Evolutionary conservation across 345 rosid genomes (phyloP).

Genomic region (Salix arbutifolia): DNA sequence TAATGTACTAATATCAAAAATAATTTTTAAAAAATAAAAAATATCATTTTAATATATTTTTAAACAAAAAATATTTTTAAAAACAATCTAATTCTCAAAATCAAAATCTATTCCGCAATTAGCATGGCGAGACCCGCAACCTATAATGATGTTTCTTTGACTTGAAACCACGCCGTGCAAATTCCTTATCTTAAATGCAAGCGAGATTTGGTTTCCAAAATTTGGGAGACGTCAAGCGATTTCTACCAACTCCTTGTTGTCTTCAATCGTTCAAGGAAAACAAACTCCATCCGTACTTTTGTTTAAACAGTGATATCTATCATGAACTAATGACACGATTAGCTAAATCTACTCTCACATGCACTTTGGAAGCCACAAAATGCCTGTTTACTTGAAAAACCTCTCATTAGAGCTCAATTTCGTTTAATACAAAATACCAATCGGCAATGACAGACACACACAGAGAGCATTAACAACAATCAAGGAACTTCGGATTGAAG

Average conservation of each 20-base stretch:
- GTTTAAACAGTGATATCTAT: background rate
- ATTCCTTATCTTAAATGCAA: background rate
- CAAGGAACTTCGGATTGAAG: background rate
- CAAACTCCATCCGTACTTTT: background rate
- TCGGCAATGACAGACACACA: background rate
- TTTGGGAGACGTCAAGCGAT: background rate
- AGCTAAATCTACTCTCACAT: background rate
- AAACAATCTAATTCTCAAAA: too few relatives aligned
- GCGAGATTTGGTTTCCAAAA: background rate
- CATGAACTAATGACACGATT: background rate
- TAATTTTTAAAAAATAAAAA: too few relatives aligned
- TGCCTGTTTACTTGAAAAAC: background rate
- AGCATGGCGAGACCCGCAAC: too few relatives aligned
- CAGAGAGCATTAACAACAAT: background rate
- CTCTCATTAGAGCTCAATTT: background rate
- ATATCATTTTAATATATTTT: too few relatives aligned
- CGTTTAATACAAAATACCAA: background rate
- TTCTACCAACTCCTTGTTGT: background rate
- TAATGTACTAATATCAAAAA: too few relatives aligned
- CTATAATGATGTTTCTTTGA: too few relatives aligned
- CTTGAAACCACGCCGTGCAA: background rate
- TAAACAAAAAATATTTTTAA: too few relatives aligned
- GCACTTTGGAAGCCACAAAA: background rate
- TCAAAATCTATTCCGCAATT: too few relatives aligned
- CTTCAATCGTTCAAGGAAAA: background rate